Base-by-base conservation (phyloP, 1,284 basidiomycete genomes). In the Xerocomus minutiporus region DNA sequence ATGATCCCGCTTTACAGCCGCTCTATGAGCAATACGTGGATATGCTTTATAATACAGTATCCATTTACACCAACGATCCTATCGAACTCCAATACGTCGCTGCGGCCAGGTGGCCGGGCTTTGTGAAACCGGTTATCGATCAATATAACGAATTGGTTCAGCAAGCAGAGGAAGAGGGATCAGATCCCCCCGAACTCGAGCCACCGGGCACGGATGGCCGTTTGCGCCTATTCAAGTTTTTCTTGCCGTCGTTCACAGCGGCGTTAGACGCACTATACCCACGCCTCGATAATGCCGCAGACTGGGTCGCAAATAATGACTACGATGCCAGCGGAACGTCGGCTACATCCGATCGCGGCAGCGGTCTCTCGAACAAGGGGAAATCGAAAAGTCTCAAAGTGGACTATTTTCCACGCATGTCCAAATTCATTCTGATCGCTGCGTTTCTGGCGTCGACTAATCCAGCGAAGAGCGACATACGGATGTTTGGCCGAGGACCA, bases 361-460 rank as follows among this genome's bases (percentile, higher is more conserved):
- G 20, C 20, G 54, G 55, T 25, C 43, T 49, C 28, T 40, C 43
- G 31, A 54, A 52, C 35, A 59, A 51, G 4, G 57, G 50, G 12
- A 62, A 59, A 25, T 51, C 57, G 53, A 69, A 11, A 54, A 59
- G n/a, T 13, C 41, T 57, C 41, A 55, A 35, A 35, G 48, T 54
- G 9, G 57, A 61, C 9, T 55, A 65, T 43, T 70, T 88, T 23
- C 78, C 84, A 2, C 69, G 77, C 0, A 75, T 87, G 69, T 83
- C 82, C 12, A 87, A 87, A 58, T 94, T 86, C 62, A 76, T 96
- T 17, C 72, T 96, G 11, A 69, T 96, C 8, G 89, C 93, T 0
- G 81, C 88, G 0, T 97, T 88, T 66, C 72, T 95, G 32, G 92
- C 92, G 2, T 91, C 88, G 43, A 91, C 88, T 53, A 97, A 97